Evolutionary conservation across 441 rosid genomes (phyloP).

Genomic region (Codiaeum variegatum): DNA sequence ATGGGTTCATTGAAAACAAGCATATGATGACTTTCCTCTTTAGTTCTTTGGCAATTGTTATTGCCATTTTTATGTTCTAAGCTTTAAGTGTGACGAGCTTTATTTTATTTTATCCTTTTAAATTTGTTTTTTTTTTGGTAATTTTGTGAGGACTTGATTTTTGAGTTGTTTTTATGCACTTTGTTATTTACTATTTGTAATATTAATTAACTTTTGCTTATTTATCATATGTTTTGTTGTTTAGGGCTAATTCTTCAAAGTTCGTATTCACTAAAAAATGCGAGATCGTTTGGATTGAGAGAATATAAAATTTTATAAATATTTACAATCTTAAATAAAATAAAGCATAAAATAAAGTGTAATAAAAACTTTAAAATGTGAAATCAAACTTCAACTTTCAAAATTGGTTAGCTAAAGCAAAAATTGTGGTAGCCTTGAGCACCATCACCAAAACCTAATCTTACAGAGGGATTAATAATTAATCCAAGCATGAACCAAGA

Average conservation of each 20-base stretch:
- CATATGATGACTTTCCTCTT: conserved; percentile 13
- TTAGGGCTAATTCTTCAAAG: neutral
- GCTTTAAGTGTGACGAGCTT: neutral
- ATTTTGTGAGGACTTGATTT: neutral
- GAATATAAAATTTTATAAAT: too few relatives aligned
- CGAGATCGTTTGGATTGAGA: too few relatives aligned
- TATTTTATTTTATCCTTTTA: too few relatives aligned
- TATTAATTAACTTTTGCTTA: neutral
- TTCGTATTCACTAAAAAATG: too few relatives aligned
- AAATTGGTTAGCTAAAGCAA: too few relatives aligned
- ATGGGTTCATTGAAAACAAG: conserved; percentile 11
- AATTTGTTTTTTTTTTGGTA: neutral
- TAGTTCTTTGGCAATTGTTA: conserved; percentile 18
- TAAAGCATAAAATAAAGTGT: too few relatives aligned
- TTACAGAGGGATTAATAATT: neutral
- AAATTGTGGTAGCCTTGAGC: too few relatives aligned
- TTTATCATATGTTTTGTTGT: neutral
- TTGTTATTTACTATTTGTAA: conserved; percentile 1
- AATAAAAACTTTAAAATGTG: too few relatives aligned
- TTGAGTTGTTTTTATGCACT: neutral
- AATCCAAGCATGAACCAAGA: neutral
- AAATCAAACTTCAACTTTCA: too few relatives aligned
- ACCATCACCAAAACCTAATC: too few relatives aligned
- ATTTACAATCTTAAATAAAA: too few relatives aligned
- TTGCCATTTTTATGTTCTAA: conserved; percentile 25